Evolutionary conservation across 768 basidiomycete species (phyloP).

Genomic region (Vararia minispora): DNA sequence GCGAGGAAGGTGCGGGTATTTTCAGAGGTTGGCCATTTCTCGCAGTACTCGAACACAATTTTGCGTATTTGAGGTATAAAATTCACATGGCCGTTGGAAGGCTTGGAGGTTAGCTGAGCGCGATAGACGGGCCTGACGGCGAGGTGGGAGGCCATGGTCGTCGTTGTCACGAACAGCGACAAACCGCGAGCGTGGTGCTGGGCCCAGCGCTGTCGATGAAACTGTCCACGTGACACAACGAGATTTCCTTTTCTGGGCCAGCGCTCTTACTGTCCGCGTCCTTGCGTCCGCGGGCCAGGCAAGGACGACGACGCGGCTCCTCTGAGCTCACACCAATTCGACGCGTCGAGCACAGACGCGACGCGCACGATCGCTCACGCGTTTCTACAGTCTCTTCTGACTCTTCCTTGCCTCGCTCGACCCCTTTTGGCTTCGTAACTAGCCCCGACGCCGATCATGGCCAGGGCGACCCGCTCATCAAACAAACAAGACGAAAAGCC

Average conservation of each 20-base stretch:
- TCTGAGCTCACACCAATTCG: slow-evolving; percentile 16
- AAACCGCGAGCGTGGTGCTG: neutral
- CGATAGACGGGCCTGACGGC: slow-evolving; percentile 29
- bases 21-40: slow-evolving; percentile 67
- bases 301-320: no score
- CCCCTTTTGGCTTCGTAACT: slow-evolving; percentile 7
- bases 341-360: slow-evolving; percentile 21
- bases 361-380: slow-evolving; percentile 15
- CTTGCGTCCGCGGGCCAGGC: no score
- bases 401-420: neutral
- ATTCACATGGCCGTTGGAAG: slow-evolving; percentile 62
- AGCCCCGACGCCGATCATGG: slow-evolving; percentile 33
- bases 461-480: slow-evolving; percentile 66
- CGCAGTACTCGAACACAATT: slow-evolving; percentile 83
- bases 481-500: slow-evolving; percentile 23
- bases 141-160: slow-evolving; percentile 24
- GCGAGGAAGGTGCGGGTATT: slow-evolving; percentile 61
- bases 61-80: slow-evolving; percentile 77
- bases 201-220: neutral
- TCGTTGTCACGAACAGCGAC: no score
- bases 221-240: no score
- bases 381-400: slow-evolving; percentile 9
- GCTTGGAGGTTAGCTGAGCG: slow-evolving; percentile 40
- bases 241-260: no score
- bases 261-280: no score